Evolutionary conservation across 2,329 filamentous ascomycete genomes (phyloP), one percentile per base, ranked within the genome.

Genomic region (Hypoxylon sp.): DNA sequence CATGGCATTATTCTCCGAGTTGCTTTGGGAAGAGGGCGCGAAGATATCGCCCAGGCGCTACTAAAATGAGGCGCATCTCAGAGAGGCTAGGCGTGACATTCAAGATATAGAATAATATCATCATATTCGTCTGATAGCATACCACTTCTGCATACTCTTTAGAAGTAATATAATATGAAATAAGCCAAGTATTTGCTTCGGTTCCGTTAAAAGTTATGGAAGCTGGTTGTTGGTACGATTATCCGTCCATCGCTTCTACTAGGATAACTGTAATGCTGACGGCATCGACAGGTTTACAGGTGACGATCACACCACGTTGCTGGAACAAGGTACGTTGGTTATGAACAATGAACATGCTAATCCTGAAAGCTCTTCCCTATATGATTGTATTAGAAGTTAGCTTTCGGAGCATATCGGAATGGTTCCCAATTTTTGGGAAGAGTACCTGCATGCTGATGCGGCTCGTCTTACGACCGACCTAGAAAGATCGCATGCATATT

Each of bases 261-360:
- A 21, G 23, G 45, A 6, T n/a, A 45, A 53, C 55, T 55, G 23
- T 7, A 19, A 36, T 30, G 5, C 49, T 36, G 19, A 28, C 55
- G 46, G 21, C 14, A n/a, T 61, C 45, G 11, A 52, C 38, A 46
- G 67, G 49, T 64, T 56, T 36, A 38, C 53, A 23, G 43, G 34
- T 36, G 48, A 62, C 25, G 14, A 41, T 69, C 60, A 52, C 43
- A 48, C 67, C 60, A 69, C 30, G 23, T 60, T 13, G 11, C 19
- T 25, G 32, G n/a, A 45, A 60, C n/a, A 19, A 23, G 10, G 9
- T 49, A n/a, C 5, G 3, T 55, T 21, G 21, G 34, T 28, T 34
- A 2, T 52, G 25, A 14, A 28, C 7, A 48, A 7, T 3, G 30
- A 48, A 28, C 5, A 38, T 43, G 6, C 10, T 43, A 11, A 19